Conservation (phyloP, 192 early-diverging fungal genomes). For the Coemansia sp. region DNA sequence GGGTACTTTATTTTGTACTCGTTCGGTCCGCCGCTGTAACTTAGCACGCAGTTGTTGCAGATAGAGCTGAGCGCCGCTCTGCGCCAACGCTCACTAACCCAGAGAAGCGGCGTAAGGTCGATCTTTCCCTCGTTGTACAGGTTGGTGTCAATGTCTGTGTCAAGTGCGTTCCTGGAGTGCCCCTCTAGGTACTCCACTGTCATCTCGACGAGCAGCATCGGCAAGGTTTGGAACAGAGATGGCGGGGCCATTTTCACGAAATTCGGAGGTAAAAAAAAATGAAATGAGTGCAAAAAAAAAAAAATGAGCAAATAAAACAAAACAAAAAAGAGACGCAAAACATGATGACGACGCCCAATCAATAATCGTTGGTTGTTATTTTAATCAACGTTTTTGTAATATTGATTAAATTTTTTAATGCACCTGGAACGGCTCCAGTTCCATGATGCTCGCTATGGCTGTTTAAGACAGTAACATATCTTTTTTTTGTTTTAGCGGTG, state of each 20-base stretch:
- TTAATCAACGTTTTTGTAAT: too few species aligned
- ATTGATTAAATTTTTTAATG: too few species aligned
- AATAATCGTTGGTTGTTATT: too few species aligned
- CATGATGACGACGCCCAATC: too few species aligned
- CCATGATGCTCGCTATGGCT: too few species aligned
- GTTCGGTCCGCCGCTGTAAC: background rate
- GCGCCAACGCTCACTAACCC: constrained; percentile 2
- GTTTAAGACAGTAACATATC: too few species aligned
- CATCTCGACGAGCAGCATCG: background rate
- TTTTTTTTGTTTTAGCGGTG: too few species aligned
- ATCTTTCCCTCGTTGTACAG: background rate
- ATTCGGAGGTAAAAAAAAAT: background rate
- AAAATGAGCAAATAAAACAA: too few species aligned
- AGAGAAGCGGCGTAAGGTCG: background rate
- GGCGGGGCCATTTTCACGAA: background rate
- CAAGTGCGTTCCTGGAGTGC: background rate
- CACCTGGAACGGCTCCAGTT: too few species aligned
- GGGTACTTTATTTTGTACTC: background rate
- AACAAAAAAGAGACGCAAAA: too few species aligned
- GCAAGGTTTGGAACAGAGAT: background rate
- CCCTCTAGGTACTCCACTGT: background rate
- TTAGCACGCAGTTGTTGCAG: background rate
- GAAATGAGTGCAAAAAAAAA: too few species aligned
- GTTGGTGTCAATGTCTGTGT: background rate
- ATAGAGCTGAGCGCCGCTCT: background rate